Base-by-base conservation (phyloP, 192 early-diverging fungal species). In the Funneliformis geosporum region DNA sequence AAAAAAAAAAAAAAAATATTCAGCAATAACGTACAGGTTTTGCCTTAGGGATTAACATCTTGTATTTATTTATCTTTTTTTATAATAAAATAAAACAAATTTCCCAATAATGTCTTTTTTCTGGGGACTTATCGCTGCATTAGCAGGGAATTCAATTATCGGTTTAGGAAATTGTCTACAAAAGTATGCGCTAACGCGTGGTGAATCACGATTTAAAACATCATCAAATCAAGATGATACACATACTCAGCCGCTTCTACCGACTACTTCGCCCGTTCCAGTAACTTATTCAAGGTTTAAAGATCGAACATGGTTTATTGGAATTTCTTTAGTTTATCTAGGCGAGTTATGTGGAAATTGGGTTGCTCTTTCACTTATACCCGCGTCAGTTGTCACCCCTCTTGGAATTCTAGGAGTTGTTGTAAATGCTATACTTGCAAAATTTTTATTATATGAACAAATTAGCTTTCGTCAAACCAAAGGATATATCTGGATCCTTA, bases 331-430 rank as follows among this genome's bases (percentile, higher is more conserved):
- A 9, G 78, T 66, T 4, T 82, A 79, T 46, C 46, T 71, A 23
- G 81, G 81, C 21, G 81, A 82, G 39, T 27, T 69, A 25, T 66
- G 75, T 25, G 81, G 81, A 39, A 82, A 82, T 47, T 82, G 81
- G 81, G 69, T 82, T 25, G 81, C 81, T 47, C 77, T 82, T 23
- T 47, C 62, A 62, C 33, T 82, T 4, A 78, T 71, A 21, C 79
- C 77, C 33, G 67, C 81, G 28, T 73, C 75, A 42, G 71, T 78
- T 18, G 81, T 82, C 8, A 82, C 81, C 14, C 81, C 81, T 12
- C 69, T 82, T n/a, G 81, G 81, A 70, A 82, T 82, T 33, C 55
- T 82, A 18, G 81, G 76, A 55, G 81, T 82, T 8, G 75, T 82
- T 39, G 70, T 71, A 25, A 82, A 82, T 42, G 76, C 76, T 38